Evolutionary conservation across 108 stramenopile genomes (phyloP).

Genomic region (Cyclotella baltica): DNA sequence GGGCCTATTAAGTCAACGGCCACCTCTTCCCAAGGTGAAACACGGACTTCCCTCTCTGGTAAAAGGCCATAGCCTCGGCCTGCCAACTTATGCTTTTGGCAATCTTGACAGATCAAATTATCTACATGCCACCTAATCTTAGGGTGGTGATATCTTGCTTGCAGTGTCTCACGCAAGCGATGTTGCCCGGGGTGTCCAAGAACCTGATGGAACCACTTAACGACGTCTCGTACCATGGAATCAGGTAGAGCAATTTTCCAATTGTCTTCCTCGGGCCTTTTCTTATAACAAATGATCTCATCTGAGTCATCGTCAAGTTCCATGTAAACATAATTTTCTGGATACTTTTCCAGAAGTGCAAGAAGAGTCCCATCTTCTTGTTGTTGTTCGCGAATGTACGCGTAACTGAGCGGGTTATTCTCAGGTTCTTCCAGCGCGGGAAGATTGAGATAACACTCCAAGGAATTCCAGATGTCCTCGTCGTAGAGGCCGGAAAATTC

Average conservation of each 20-base stretch:
- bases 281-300: slow-evolving; percentile 30
- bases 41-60: slow-evolving; percentile 11
- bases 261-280: slow-evolving; percentile 8
- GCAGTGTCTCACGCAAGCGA: background rate
- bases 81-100: slow-evolving; percentile 31
- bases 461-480: background rate
- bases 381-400: slow-evolving; percentile 3
- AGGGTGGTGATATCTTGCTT: slow-evolving; percentile 17
- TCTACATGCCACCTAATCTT: slow-evolving; percentile 5
- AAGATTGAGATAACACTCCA: slow-evolving; percentile 16
- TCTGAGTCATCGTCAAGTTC: slow-evolving; percentile 2
- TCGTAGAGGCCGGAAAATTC: slow-evolving; percentile 5
- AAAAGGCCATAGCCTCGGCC: slow-evolving; percentile 29
- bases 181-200: slow-evolving; percentile 6
- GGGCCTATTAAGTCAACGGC: slow-evolving; percentile 51
- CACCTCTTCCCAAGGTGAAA: slow-evolving; percentile 45
- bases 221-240: background rate
- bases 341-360: background rate
- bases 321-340: slow-evolving; percentile 3
- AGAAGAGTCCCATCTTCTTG: slow-evolving; percentile 30
- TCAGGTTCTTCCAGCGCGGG: background rate
- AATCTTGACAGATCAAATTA: slow-evolving; percentile 16
- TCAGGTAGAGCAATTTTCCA: slow-evolving; percentile 18
- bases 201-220: slow-evolving; percentile 9
- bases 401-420: background rate